Base-by-base conservation (phyloP, 352 stramenopile species). In the Thraustochytrium striatum region DNA sequence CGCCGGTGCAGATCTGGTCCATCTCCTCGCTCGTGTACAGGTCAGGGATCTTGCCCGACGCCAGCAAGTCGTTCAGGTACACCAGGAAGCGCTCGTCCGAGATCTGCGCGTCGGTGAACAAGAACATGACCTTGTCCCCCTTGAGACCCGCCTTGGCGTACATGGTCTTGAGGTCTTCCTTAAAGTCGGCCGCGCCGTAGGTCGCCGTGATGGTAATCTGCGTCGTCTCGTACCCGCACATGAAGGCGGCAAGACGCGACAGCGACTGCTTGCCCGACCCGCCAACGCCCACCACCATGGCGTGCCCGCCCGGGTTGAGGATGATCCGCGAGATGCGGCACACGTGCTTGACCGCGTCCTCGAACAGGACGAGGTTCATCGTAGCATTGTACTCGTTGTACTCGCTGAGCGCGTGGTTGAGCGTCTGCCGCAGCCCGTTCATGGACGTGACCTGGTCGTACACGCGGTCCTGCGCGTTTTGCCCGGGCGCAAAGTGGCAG, bases 31-130 rank as follows among this genome's bases (percentile, higher is more conserved):
- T 87, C 2, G 92, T 89, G 79, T 97, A 98, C 16, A 98, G 84
- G 72, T 97, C 93, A 0, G 92, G 91, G 43, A 98, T 94, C 21
- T 72, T 93, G 25, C 93, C 93, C 0, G 87, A 94, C 0, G 93
- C 93, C 7, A 98, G 84, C 33, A 98, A 83, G 87, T 98, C 93
- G 83, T 97, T 98, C 41, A 98, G 83, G 79, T 95, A 97, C 62
- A 98, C 95, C 19, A 98, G 85, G 84, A 98, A 98, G 44, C 95
- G 91, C 80, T 98, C 93, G 85, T 98, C 97, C 11, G 92, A 96
- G 82, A 98, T 97, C 82, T 98, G 92, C 2, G 88, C 94, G 81
- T 98, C 94, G 0, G 91, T 97, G 8, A 98, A 85, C 81, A 98
- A 90, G 81, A 98, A 97, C 53, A 97, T 91, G 39, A 97, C 85